phyloP scores from a whole-genome alignment of 768 basidiomycete genomes.

The Solioccasus polychromus region DNA sequence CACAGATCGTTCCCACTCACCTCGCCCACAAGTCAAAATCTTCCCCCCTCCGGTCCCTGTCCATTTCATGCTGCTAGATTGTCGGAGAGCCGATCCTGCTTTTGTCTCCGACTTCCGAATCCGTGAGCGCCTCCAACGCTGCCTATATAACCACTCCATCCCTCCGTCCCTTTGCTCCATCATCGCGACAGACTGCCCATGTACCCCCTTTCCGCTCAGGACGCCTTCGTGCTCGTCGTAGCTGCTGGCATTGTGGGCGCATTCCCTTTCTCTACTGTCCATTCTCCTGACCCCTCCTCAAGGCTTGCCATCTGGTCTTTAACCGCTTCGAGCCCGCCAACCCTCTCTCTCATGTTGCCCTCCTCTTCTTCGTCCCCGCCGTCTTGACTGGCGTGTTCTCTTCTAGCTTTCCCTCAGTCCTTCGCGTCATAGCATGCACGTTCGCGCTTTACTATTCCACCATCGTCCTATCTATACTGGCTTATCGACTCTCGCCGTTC shows the following conservation, averaged over 20 bases:
- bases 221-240: slow-evolving; percentile 18
- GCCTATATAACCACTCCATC: slow-evolving; percentile 21
- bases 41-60: slow-evolving; percentile 19
- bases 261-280: background rate
- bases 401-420: slow-evolving; percentile 11
- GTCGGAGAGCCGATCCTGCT: slow-evolving; percentile 36
- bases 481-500: slow-evolving; percentile 37
- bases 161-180: slow-evolving; percentile 18
- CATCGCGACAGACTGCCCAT: slow-evolving; percentile 15
- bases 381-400: slow-evolving; percentile 17
- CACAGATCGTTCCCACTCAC: slow-evolving; percentile 15
- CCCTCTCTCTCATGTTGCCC: slow-evolving; percentile 25
- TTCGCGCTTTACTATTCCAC: slow-evolving; percentile 29
- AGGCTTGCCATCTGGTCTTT: slow-evolving; percentile 31
- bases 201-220: slow-evolving; percentile 15
- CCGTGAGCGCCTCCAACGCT: slow-evolving; percentile 26
- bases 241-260: slow-evolving; percentile 25
- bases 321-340: slow-evolving; percentile 31
- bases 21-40: slow-evolving; percentile 22
- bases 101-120: slow-evolving; percentile 29
- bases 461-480: slow-evolving; percentile 30
- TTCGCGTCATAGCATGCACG: slow-evolving; percentile 15
- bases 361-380: slow-evolving; percentile 23
- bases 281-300: slow-evolving; percentile 8
- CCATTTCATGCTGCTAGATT: slow-evolving; percentile 29